phyloP scores from a whole-genome alignment of 1,284 basidiomycete genomes.

The Anthracocystis panici-leucophaei region DNA sequence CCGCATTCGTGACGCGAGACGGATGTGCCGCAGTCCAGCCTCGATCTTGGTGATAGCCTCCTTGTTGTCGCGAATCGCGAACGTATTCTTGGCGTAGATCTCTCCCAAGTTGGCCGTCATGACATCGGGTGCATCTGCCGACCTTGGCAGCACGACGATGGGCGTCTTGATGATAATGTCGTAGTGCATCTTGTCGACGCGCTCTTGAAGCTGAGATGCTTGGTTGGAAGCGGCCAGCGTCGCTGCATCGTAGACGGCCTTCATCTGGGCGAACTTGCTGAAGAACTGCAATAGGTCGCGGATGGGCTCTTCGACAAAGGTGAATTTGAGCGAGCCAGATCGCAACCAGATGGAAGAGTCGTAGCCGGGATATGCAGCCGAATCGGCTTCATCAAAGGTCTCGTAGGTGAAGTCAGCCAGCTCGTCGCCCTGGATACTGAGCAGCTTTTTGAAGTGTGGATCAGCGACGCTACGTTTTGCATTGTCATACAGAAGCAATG shows the following conservation, averaged over 20 bases:
- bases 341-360: constrained; percentile 87
- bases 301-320: constrained; percentile 88
- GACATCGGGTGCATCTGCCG: constrained; percentile 78
- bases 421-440: constrained; percentile 95
- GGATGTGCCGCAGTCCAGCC: constrained; percentile 87
- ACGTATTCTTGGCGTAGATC: constrained; percentile 84
- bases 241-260: constrained; percentile 91
- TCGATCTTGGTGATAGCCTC: constrained; percentile 72
- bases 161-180: constrained; percentile 90
- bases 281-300: constrained; percentile 87
- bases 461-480: constrained; percentile 73
- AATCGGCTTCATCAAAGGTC: constrained; percentile 79
- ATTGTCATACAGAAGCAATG: constrained; percentile 86
- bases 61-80: constrained; percentile 71
- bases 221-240: constrained; percentile 90
- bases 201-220: constrained; percentile 77
- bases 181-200: constrained; percentile 82
- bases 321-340: constrained; percentile 90
- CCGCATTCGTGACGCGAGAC: constrained; percentile 72
- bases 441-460: constrained; percentile 82
- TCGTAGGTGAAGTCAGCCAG: constrained; percentile 95
- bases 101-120: constrained; percentile 89
- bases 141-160: constrained; percentile 87
- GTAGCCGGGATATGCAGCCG: constrained; percentile 79
- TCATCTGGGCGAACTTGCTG: constrained; percentile 82